phyloP scores from a whole-genome alignment of 345 rosid species.

The Erucastrum elatum region DNA sequence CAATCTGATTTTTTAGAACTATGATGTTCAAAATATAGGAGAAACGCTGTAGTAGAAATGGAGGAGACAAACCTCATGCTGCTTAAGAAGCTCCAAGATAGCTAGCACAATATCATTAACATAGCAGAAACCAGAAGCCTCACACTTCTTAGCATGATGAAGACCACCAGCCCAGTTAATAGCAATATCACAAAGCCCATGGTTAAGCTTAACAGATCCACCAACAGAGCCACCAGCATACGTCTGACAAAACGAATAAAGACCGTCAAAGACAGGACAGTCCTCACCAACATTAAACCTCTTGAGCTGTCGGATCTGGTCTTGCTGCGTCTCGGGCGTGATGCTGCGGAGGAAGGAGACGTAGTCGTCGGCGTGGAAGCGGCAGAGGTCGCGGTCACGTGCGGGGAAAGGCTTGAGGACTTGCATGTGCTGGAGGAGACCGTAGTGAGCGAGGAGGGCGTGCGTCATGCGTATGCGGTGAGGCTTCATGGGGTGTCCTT shows the following conservation, averaged over 20 bases:
- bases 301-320: slow-evolving; percentile 65
- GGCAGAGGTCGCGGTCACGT: slow-evolving; percentile 70
- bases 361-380: slow-evolving; percentile 70
- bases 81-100: slow-evolving; percentile 72
- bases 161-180: slow-evolving; percentile 74
- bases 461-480: slow-evolving; percentile 67
- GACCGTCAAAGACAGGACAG: slow-evolving; percentile 72
- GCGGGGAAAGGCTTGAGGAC: slow-evolving; percentile 65
- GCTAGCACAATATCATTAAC: slow-evolving; percentile 75
- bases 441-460: slow-evolving; percentile 56
- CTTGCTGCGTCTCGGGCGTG: slow-evolving; percentile 73
- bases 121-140: slow-evolving; percentile 54
- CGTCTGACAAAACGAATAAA: slow-evolving; percentile 72
- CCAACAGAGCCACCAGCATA: slow-evolving; percentile 77
- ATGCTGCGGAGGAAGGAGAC: slow-evolving; percentile 64
- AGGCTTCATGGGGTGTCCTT: slow-evolving; percentile 70
- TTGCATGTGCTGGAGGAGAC: slow-evolving; percentile 73
- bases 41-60: neutral
- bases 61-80: slow-evolving; percentile 54
- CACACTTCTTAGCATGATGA: slow-evolving; percentile 71
- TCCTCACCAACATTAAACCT: slow-evolving; percentile 78
- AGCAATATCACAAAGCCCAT: slow-evolving; percentile 61
- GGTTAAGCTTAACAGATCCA: slow-evolving; percentile 68
- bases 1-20: no score
- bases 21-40: neutral